phyloP scores from a whole-genome alignment of 75 land plant genomes.

The Gnetum montanum region DNA sequence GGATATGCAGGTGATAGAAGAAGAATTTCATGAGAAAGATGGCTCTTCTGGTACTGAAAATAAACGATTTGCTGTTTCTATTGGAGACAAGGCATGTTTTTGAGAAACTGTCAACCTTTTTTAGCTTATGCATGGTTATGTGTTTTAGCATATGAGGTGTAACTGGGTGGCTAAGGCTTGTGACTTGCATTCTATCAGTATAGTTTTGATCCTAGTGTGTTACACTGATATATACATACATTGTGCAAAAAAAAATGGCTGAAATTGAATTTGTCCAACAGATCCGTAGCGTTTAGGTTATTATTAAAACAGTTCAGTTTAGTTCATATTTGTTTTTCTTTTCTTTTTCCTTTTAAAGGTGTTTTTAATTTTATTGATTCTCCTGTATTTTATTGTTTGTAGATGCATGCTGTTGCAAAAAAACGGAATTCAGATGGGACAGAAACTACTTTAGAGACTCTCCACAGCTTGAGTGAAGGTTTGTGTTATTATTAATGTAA shows the following conservation, averaged over 20 bases:
- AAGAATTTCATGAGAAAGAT: constrained; percentile 29
- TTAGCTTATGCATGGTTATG: neutral
- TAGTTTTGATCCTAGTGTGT: too few species aligned
- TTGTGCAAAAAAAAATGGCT: too few species aligned
- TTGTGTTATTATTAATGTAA: neutral
- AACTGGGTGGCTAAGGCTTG: neutral
- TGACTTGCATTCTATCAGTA: too few species aligned
- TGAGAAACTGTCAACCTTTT: neutral
- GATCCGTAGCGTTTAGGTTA: too few species aligned
- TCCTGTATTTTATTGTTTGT: neutral
- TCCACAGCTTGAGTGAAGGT: constrained; percentile 41
- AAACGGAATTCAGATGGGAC: constrained; percentile 36
- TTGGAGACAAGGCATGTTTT: constrained; percentile 26
- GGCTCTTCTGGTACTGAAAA: constrained; percentile 16
- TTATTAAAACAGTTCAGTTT: too few species aligned
- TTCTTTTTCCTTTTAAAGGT: too few species aligned
- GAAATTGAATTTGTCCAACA: too few species aligned
- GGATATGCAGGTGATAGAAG: constrained; percentile 25
- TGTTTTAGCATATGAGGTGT: neutral
- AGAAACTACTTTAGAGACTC: constrained; percentile 27
- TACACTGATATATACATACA: too few species aligned
- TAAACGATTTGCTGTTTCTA: constrained; percentile 12
- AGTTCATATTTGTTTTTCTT: too few species aligned
- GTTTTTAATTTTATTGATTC: too few species aligned
- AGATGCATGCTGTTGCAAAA: constrained; percentile 26